Base-by-base conservation (phyloP, 352 stramenopile genomes). In the Phytophthora syringae region DNA sequence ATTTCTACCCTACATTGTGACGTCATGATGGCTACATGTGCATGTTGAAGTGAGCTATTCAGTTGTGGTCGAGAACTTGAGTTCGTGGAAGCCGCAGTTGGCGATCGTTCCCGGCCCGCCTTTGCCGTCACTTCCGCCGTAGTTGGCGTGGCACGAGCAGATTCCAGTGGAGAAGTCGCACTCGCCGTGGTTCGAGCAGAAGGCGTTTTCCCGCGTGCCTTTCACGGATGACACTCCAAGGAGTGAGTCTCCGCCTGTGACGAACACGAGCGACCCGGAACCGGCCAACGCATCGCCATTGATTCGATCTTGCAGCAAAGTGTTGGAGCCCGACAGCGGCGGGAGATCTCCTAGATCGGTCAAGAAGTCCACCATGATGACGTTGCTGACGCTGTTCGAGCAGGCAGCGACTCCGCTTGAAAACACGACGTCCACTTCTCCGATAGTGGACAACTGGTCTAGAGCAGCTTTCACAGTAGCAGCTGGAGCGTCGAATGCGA, bases 141-240 rank as follows among this genome's bases (percentile, higher is more conserved):
- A 94, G 54, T 88, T 78, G 21, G 65, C 47, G 55, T 90, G 73
- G 34, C 86, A 94, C 3, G 45, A 56, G 65, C 86, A 94, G 3
- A 80, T 51, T 11, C 86, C 86, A 0, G 81, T 90, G 44, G 48
- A 32, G 36, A 89, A 88, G 70, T 92, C 80, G 59, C 86, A 94
- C 28, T 65, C 62, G 32, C 84, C 86, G 60, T 92, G 84, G 70
- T 92, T 90, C 11, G 86, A 94, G 61, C 84, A 94, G 39, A 89
- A 79, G 5, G 69, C 83, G 40, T 85, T 84, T 62, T 94, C 86
- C 1, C 82, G 70, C 15, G 86, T 94, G 28, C 83, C 83, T 47
- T 83, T 89, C 21, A 90, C 70, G 1, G 83, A 90, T 22, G 51
- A 28, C 27, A 76, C 42, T 2, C 78, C 77, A 6, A 64, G 47